Base-by-base conservation (phyloP, 768 basidiomycete species). In the Postia placenta region DNA sequence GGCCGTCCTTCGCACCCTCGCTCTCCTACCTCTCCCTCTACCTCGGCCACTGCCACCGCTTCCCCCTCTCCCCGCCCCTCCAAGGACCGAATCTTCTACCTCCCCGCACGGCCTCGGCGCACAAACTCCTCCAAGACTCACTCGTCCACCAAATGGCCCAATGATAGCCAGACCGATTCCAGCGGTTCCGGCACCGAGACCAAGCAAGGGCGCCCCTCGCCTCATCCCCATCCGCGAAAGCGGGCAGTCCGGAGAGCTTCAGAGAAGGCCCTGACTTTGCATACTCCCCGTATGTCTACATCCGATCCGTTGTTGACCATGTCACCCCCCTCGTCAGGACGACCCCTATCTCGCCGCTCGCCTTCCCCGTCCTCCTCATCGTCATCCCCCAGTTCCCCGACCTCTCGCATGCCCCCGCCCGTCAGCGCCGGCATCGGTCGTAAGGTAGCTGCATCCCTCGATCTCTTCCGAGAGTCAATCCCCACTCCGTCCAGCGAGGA, bases 361-460 rank as follows among this genome's bases (percentile, higher is more conserved):
- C 51, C 55, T 33, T 58, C 57, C 24, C 60, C 62, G 11, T 61
- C 62, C 1, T 58, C 62, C 25, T 54, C 60, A 2, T 58, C 57
- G 27, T 61, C 62, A 4, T 54, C 60, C 19, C 53, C 57, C 19
- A 51, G 52, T 15, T 48, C 55, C 6, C 53, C 54, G 11, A 49
- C 53, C 2, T 49, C 48, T 38, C 55, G 53, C n/a, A 43, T 36
- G 2, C 53, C 56, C 7, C 52, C 60, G 11, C 51, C 49, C 22
- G 47, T 56, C 15, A 52, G 60, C n/a, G 49, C 64, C 1, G 81
- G 80, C 17, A 85, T 83, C 42, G 83, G 87, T 25, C 80, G 89
- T 56, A 92, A 92, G 64, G 88, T 92, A 26, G 89, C 89, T 1
- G 87, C 84, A 11, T 81, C 83, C 4, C 72, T 92, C 11, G 83